These are phyloP conservation scores for Rutstroemia sp. DNA, from an alignment of 2,329 filamentous ascomycete genomes.

Conservation along the genomic window DNA sequence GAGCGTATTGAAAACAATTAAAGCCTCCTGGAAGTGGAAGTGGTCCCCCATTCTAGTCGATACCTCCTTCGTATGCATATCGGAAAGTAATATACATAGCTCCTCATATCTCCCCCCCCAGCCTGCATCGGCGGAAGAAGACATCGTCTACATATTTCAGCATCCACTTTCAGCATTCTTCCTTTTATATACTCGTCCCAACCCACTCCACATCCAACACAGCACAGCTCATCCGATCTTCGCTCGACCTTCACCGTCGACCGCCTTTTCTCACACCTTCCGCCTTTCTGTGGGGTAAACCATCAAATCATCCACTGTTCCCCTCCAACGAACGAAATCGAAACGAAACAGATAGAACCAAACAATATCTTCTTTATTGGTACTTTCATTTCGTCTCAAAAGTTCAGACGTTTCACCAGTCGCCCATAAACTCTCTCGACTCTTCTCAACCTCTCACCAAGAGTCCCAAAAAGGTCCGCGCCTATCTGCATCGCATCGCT, in stretches of 20 bases:
- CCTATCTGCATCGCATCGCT: conserved; percentile 8
- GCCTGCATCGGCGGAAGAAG: not conserved
- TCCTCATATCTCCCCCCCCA: not conserved
- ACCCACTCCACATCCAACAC: not conserved
- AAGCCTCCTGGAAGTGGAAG: not conserved
- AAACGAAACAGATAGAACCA: not conserved
- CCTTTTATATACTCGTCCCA: conserved; percentile 1
- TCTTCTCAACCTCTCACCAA: not conserved
- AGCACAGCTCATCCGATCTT: not conserved
- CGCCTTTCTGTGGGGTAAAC: no score
- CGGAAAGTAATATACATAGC: conserved; percentile 6
- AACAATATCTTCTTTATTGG: not conserved
- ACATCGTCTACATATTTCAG: conserved; percentile 2
- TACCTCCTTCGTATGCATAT: not conserved
- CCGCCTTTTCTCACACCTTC: not conserved
- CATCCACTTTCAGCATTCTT: conserved; percentile 4
- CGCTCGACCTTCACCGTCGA: not conserved
- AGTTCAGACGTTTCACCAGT: conserved; percentile 4
- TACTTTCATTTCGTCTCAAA: conserved; percentile 1
- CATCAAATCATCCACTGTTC: not conserved
- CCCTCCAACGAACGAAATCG: not conserved
- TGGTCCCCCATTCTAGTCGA: not conserved
- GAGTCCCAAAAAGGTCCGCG: conserved; percentile 4
- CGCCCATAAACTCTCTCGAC: not conserved
- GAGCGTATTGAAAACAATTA: conserved; percentile 7